phyloP scores from a whole-genome alignment of 192 early-diverging fungal genomes.

The Coemansia sp. region DNA sequence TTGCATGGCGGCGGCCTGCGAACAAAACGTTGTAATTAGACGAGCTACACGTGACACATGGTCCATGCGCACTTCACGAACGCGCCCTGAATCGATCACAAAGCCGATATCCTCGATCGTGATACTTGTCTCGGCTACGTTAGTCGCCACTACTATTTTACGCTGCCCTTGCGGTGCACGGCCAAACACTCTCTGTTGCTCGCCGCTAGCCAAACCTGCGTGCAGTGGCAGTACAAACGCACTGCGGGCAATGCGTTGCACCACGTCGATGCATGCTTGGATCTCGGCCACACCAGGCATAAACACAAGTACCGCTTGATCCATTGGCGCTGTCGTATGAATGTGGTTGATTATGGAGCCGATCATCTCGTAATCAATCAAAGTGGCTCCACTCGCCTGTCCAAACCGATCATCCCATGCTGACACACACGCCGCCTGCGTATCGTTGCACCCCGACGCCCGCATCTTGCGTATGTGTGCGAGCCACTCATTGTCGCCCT shows the following conservation, averaged over 20 bases:
- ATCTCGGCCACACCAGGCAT: constrained; percentile 78
- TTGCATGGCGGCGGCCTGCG: constrained; percentile 62
- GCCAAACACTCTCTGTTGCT: constrained; percentile 57
- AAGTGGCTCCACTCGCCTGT: background rate
- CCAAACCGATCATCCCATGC: constrained; percentile 33
- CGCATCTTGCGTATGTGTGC: background rate
- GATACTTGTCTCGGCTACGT: constrained; percentile 75
- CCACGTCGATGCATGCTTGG: constrained; percentile 61
- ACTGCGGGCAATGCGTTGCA: constrained; percentile 15
- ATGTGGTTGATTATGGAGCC: constrained; percentile 62
- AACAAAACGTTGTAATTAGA: constrained; percentile 55
- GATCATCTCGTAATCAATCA: constrained; percentile 63
- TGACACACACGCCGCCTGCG: constrained; percentile 12
- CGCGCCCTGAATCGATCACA: constrained; percentile 70
- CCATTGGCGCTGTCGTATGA: constrained; percentile 41
- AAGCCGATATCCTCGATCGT: constrained; percentile 71
- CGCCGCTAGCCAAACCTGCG: constrained; percentile 54
- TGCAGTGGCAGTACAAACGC: constrained; percentile 61
- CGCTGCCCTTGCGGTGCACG: constrained; percentile 55
- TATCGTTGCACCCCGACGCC: background rate
- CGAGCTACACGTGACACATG: constrained; percentile 60
- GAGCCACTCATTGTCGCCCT: constrained; percentile 4
- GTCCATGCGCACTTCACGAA: constrained; percentile 63
- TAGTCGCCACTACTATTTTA: constrained; percentile 88
- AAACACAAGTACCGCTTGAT: constrained; percentile 67